Evolutionary conservation across 2,329 filamentous ascomycete genomes (phyloP), one percentile per base, ranked within the genome.

Genomic region (Penicillium sp.): DNA sequence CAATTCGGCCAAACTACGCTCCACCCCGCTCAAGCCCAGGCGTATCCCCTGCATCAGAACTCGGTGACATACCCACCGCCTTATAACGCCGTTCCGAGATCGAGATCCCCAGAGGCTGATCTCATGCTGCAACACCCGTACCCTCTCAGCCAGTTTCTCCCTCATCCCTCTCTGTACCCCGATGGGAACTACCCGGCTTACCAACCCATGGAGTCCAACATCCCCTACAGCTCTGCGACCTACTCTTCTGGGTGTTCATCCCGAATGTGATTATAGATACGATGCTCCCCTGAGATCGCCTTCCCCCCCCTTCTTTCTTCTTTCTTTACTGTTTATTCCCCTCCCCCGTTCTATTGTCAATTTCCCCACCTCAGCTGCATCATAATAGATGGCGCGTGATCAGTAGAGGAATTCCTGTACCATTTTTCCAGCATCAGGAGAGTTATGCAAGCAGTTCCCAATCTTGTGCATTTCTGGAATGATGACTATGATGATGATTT

Each of bases 31-130:
- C 47, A 53, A 53, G 52, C 43, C 55, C 51, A 54, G 53, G 49
- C 58, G 49, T 55, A 61, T 51, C 51, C 59, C 48, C 49, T 61
- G 51, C 64, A 65, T 57, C 62, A 61, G 47, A 64, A 57, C 45
- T 64, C 64, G 13, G 59, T 64, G 43, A 61, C 64, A 38, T 68
- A 68, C 45, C 65, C 65, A 45, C 64, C 63, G 17, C 63, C 61
- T n/a, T 66, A 57, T 51, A 65, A 65, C 44, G 49, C 62, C 21
- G 56, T 59, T 22, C 58, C 63, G 29, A 56, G 58, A 39, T 51
- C 54, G 13, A 52, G 53, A 38, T 54, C 56, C 19, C 51, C 57
- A 19, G 57, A 59, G 45, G 48, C 46, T 21, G 50, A 61, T 41
- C 37, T 60, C 51, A 50, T 54, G 48, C 58, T 21, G 13, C 43